Evolutionary conservation across 805 yeast species (phyloP).

Genomic region (Wickerhamomyces ciferrii): DNA sequence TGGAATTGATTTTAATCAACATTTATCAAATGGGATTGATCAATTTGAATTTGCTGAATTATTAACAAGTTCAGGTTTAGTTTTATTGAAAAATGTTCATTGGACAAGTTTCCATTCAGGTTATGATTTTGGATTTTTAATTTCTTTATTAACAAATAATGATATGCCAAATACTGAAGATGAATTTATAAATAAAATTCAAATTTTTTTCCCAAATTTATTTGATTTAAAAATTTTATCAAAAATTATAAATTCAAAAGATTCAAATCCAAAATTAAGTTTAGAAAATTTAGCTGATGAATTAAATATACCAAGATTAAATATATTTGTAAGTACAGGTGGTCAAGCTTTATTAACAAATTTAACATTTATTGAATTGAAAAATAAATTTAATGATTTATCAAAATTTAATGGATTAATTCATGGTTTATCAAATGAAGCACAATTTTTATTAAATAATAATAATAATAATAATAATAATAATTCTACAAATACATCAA

Average conservation of each 20-base stretch:
- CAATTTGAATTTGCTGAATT: constrained; percentile 78
- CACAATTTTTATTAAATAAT: not conserved
- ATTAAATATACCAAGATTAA: constrained; percentile 56
- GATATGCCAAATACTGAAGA: constrained; percentile 76
- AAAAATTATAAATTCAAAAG: constrained; percentile 15
- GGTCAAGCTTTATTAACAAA: constrained; percentile 60
- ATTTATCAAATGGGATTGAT: constrained; percentile 73
- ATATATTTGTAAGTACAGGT: constrained; percentile 51
- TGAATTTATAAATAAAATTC: constrained; percentile 69
- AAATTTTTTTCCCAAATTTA: constrained; percentile 71
- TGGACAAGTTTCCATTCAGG: constrained; percentile 96
- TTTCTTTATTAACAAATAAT: constrained; percentile 70
- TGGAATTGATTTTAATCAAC: constrained; percentile 76
- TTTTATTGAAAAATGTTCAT: constrained; percentile 57
- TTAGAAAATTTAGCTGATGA: constrained; percentile 68
- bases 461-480: not conserved
- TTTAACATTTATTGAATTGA: constrained; percentile 56
- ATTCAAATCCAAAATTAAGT: constrained; percentile 31
- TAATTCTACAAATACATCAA: not conserved
- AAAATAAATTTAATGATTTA: constrained; percentile 25
- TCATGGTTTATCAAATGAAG: constrained; percentile 40
- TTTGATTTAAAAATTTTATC: constrained; percentile 70
- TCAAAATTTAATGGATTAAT: constrained; percentile 42
- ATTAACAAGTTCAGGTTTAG: constrained; percentile 79
- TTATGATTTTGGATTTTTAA: constrained; percentile 87